Conservation (phyloP, 1,284 basidiomycete species). For the Fomitiporia mediterranea region DNA sequence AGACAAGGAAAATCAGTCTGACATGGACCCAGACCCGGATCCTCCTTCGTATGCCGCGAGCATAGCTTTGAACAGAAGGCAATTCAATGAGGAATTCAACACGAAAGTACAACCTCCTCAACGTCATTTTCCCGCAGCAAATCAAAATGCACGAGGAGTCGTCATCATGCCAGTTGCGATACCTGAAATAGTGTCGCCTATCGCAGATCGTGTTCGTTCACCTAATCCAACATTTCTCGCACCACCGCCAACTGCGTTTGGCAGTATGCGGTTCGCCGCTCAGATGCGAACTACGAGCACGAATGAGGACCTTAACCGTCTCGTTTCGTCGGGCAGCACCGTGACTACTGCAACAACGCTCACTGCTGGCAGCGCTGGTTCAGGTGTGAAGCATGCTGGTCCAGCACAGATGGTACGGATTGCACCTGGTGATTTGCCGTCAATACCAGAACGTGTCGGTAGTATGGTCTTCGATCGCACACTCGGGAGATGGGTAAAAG, state of each 20-base stretch:
- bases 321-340: conserved; percentile 74
- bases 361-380: conserved; percentile 65
- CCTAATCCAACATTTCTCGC: conserved; percentile 20
- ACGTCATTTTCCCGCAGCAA: neutral
- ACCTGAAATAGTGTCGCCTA: neutral
- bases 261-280: conserved; percentile 42
- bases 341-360: conserved; percentile 68
- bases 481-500: conserved; percentile 82
- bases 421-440: conserved; percentile 71
- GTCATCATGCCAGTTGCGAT: conserved; percentile 16
- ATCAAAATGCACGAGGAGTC: neutral
- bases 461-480: conserved; percentile 82
- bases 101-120: neutral
- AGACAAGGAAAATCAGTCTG: conserved; percentile 16
- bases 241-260: conserved; percentile 17
- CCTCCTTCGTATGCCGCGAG: conserved; percentile 18
- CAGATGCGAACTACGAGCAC: conserved; percentile 44
- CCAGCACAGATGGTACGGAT: conserved; percentile 74
- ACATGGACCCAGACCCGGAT: conserved; percentile 10
- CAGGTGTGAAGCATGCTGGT: conserved; percentile 81
- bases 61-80: neutral
- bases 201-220: conserved; percentile 17
- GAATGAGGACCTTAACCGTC: conserved; percentile 76
- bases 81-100: neutral
- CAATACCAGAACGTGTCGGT: conserved; percentile 72